Conservation (phyloP, 2,329 filamentous ascomycete species). For the Botryosphaeria dothidea region DNA sequence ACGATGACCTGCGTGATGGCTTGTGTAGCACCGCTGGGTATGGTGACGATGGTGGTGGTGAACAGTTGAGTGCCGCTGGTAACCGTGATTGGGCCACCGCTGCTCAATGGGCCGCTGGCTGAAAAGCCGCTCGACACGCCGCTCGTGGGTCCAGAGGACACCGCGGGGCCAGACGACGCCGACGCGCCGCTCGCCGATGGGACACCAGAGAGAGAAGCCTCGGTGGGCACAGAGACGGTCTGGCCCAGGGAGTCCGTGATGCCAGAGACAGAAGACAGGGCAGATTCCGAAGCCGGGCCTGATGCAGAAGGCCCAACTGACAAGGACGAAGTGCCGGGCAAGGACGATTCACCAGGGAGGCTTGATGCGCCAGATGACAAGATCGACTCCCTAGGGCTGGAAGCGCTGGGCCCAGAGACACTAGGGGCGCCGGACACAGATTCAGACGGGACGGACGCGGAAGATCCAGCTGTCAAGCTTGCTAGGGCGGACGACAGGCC, state of each 20-base stretch:
- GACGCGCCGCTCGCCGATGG: too few relatives aligned
- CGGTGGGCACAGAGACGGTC: too few relatives aligned
- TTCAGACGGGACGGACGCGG: background rate
- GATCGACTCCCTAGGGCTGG: background rate
- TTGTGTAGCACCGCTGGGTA: background rate
- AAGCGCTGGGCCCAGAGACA: background rate
- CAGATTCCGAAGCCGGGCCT: too few relatives aligned
- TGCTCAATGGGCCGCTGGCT: background rate
- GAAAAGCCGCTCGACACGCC: too few relatives aligned
- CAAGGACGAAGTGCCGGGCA: background rate
- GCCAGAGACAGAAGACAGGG: too few relatives aligned
- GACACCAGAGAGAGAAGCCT: too few relatives aligned
- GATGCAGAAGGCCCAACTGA: too few relatives aligned
- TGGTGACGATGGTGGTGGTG: background rate
- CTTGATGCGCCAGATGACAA: background rate
- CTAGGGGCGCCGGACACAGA: background rate
- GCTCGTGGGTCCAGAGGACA: too few relatives aligned
- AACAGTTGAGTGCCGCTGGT: background rate
- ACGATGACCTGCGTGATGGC: background rate
- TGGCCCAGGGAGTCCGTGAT: too few relatives aligned
- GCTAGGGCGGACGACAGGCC: background rate
- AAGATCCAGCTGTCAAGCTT: background rate
- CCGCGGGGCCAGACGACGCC: too few relatives aligned
- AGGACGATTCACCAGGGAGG: background rate
- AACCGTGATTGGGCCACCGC: background rate